These are phyloP conservation scores for Neonectria magnoliae DNA, from an alignment of 2,329 filamentous ascomycete species.

Conservation along the genomic window DNA sequence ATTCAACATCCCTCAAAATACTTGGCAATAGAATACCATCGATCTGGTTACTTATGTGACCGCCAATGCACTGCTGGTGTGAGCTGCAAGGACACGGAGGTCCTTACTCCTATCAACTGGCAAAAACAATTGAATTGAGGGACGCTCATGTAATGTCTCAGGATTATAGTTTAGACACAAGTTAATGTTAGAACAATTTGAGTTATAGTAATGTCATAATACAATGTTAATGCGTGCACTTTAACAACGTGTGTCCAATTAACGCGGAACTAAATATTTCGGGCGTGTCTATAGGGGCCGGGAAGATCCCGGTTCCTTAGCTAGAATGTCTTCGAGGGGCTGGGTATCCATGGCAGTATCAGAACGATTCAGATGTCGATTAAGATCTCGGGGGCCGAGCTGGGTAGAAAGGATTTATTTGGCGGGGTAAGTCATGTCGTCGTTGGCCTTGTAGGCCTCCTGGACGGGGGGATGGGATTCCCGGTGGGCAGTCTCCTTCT, in stretches of 20 bases:
- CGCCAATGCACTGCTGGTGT: too few relatives aligned
- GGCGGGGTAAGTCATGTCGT: conserved; percentile 34
- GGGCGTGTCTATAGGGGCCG: neutral
- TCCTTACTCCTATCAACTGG: too few relatives aligned
- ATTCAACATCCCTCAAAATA: too few relatives aligned
- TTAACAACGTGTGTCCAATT: conserved; percentile 11
- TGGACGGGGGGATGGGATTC: conserved; percentile 39
- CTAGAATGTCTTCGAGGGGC: conserved; percentile 17
- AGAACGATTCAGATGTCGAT: conserved; percentile 18
- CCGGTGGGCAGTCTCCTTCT: conserved; percentile 57
- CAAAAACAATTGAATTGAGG: too few relatives aligned
- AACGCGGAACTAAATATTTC: conserved; percentile 20
- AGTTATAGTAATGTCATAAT: neutral
- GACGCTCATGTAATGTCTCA: neutral
- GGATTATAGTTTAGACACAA: neutral
- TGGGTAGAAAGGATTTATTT: conserved; percentile 2
- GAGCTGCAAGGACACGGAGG: too few relatives aligned
- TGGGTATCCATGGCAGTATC: conserved; percentile 29
- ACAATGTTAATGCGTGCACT: neutral
- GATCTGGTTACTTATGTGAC: too few relatives aligned
- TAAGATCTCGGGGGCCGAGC: conserved; percentile 1
- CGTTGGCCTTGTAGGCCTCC: conserved; percentile 38
- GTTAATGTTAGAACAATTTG: neutral
- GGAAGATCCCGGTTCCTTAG: neutral
- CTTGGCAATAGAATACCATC: too few relatives aligned